Base-by-base conservation (phyloP, 2,329 filamentous ascomycete genomes). In the Stemphylium lycopersici region DNA sequence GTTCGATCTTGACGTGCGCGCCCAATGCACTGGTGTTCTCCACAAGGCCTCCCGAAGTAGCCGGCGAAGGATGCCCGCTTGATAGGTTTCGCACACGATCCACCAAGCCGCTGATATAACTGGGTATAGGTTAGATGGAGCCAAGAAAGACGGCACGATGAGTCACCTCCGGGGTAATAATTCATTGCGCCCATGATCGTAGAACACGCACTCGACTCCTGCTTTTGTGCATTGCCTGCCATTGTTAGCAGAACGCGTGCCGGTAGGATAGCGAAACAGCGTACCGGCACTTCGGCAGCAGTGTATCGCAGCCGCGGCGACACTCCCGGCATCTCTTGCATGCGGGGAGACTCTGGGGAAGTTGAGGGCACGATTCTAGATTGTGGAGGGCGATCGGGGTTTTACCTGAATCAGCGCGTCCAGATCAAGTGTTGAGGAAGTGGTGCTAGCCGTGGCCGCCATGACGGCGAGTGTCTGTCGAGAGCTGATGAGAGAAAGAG, bases 171-270 rank as follows among this genome's bases (percentile, higher is more conserved):
- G 66, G 12, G 69, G 65, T 2, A 75, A 58, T 16, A 67, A 51
- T 24, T 69, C 63, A 31, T 70, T 66, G 26, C 67, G 65, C 29
- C 70, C 72, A 45, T 73, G 69, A 52, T 75, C 72, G 49, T 64
- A 68, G 55, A 71, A 75, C 33, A 72, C 56, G 55, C 72, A 75
- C 18, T 74, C 70, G 13, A 68, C 69, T 8, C 66, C 66, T 11
- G 71, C 70, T 56, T 74, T 75, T 36, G 69, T 69, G 52, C 72
- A 75, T 62, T 75, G 71, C 47, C 72, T 71, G 61, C 42, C 20
- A 22, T 12, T 11, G 48, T 60, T 47, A 62, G 63, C 49, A 34
- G 33, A 42, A 42, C 20, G 32, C 39, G n/a, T 20, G 22, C 40
- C 3, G 22, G 50, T 32, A 39, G 34, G 38, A 53, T 33, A 32